These are phyloP conservation scores for Coemansia pectinata DNA, from an alignment of 192 early-diverging fungal species.

Conservation along the genomic window DNA sequence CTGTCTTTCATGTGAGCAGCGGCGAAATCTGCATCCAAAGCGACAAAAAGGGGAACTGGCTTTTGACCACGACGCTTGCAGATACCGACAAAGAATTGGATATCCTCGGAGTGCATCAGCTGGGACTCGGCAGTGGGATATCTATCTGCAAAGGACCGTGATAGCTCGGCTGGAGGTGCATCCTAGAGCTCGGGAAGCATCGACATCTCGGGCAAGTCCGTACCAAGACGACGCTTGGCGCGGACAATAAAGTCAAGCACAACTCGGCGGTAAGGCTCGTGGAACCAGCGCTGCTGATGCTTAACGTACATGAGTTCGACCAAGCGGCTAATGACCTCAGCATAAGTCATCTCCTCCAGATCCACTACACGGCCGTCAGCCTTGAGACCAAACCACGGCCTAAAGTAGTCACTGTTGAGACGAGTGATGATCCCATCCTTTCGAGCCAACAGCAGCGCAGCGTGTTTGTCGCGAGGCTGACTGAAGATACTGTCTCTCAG, in stretches of 20 bases:
- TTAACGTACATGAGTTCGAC: conserved; percentile 77
- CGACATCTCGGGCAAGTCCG: neutral
- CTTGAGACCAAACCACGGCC: conserved; percentile 93
- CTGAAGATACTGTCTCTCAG: conserved; percentile 78
- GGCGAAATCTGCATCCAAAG: conserved; percentile 86
- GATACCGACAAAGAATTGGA: conserved; percentile 25
- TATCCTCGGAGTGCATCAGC: conserved; percentile 30
- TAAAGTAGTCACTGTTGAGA: conserved; percentile 88
- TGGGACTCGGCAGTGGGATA: conserved; percentile 14
- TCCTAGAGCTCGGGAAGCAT: neutral
- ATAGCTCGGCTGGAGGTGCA: conserved; percentile 11
- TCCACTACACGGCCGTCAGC: conserved; percentile 70
- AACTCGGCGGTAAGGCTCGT: conserved; percentile 66
- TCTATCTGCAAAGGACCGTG: neutral
- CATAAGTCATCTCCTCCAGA: conserved; percentile 92
- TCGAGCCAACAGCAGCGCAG: conserved; percentile 63
- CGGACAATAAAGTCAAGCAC: conserved; percentile 79
- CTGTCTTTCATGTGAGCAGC: conserved; percentile 89
- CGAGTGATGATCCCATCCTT: conserved; percentile 85
- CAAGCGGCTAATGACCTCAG: conserved; percentile 77
- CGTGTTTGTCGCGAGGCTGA: conserved; percentile 81
- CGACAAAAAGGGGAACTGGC: conserved; percentile 87
- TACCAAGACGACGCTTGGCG: conserved; percentile 78
- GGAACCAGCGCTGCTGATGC: conserved; percentile 78
- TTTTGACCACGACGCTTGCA: conserved; percentile 72